These are phyloP conservation scores for Clathrus columnatus DNA, from an alignment of 768 basidiomycete species.

Conservation along the genomic window DNA sequence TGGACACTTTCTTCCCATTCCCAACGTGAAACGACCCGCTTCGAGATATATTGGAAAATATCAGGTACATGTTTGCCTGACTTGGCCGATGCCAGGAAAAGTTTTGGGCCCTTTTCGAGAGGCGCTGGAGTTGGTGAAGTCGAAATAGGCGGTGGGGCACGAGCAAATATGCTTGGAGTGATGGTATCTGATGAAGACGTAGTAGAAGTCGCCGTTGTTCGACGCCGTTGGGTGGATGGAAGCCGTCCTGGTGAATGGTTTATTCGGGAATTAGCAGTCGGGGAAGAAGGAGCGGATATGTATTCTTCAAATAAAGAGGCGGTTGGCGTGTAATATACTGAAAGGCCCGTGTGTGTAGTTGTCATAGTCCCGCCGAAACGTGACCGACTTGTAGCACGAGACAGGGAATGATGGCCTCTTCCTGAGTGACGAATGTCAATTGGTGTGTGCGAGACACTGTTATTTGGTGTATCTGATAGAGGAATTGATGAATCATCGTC, in stretches of 20 bases:
- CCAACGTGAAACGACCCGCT: conserved; percentile 51
- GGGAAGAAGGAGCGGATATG: conserved; percentile 54
- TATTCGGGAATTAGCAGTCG: conserved; percentile 28
- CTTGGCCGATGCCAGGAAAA: conserved; percentile 74
- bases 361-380: conserved; percentile 42
- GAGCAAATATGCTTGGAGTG: conserved; percentile 49
- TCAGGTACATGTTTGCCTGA: conserved; percentile 63
- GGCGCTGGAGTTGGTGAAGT: conserved; percentile 14
- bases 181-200: conserved; percentile 46
- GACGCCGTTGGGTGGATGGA: conserved; percentile 22
- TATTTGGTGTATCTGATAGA: neutral
- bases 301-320: conserved; percentile 65
- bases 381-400: conserved; percentile 39
- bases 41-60: conserved; percentile 71
- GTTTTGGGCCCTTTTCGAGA: conserved; percentile 48
- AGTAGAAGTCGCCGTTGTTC: conserved; percentile 29
- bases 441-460: neutral
- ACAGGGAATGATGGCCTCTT: conserved; percentile 22
- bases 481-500: neutral
- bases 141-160: conserved; percentile 15
- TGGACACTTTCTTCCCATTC: conserved; percentile 50
- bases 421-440: conserved; percentile 5
- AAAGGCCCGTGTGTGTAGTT: conserved; percentile 48
- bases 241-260: conserved; percentile 17
- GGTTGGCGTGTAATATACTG: conserved; percentile 69